Evolutionary conservation across 2,329 filamentous ascomycete species (phyloP).

Genomic region (Ilyonectria sp.): DNA sequence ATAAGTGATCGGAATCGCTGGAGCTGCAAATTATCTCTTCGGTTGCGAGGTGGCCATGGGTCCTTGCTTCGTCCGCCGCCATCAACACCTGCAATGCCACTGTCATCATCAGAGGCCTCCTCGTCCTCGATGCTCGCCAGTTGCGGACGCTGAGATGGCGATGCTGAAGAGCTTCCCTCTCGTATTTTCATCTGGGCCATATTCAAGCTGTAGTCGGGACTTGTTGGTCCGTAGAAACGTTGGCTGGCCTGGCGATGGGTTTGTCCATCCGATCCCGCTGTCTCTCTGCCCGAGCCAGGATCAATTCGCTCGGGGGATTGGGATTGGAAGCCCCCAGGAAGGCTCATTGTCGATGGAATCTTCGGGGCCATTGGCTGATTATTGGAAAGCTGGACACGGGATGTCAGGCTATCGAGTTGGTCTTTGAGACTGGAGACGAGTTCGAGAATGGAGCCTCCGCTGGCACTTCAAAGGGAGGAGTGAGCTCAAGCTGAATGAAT

Average conservation of each 20-base stretch:
- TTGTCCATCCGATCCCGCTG: background rate
- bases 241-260: constrained; percentile 23
- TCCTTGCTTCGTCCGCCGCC: background rate
- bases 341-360: background rate
- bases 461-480: background rate
- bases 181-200: constrained; percentile 42
- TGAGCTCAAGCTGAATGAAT: background rate
- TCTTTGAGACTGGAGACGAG: constrained; percentile 11
- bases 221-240: constrained; percentile 46
- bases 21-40: background rate
- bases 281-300: background rate
- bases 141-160: background rate
- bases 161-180: constrained; percentile 13
- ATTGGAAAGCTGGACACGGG: constrained; percentile 3
- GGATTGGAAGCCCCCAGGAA: background rate
- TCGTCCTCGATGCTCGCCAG: constrained; percentile 11
- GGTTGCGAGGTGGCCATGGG: background rate
- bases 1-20: constrained; percentile 1
- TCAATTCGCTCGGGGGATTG: background rate
- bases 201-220: constrained; percentile 47
- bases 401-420: constrained; percentile 11
- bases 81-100: background rate
- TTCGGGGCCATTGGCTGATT: background rate
- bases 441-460: background rate
- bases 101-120: background rate